phyloP scores from a whole-genome alignment of 805 yeast genomes.

The Yarrowia divulgata region DNA sequence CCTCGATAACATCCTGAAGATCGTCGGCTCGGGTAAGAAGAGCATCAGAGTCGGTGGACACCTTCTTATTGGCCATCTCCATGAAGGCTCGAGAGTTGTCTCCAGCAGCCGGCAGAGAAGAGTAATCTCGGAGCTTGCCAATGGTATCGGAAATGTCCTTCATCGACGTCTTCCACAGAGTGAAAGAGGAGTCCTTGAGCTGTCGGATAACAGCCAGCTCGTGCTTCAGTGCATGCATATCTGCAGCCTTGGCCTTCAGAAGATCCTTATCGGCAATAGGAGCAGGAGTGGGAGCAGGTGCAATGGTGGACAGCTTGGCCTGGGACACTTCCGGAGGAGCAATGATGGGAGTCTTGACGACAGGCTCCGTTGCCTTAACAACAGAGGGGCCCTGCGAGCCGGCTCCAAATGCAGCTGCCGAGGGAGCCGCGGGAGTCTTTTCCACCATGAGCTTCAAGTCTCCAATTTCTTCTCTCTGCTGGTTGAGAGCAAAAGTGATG shows the following conservation, averaged over 20 bases:
- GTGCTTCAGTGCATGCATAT: slow-evolving; percentile 42
- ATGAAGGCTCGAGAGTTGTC: slow-evolving; percentile 61
- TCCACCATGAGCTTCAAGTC: slow-evolving; percentile 29
- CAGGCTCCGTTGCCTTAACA: slow-evolving; percentile 24
- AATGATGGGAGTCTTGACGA: slow-evolving; percentile 21
- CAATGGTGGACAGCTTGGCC: slow-evolving; percentile 25
- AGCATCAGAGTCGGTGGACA: slow-evolving; percentile 78
- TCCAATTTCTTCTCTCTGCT: slow-evolving; percentile 32
- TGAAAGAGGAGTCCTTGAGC: slow-evolving; percentile 42
- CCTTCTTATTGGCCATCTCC: slow-evolving; percentile 73
- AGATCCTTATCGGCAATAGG: slow-evolving; percentile 31
- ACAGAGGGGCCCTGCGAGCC: not conserved
- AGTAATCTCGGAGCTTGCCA: slow-evolving; percentile 49
- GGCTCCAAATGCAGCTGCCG: not conserved
- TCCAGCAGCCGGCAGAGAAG: slow-evolving; percentile 46
- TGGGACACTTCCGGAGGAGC: slow-evolving; percentile 30
- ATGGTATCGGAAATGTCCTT: slow-evolving; percentile 56
- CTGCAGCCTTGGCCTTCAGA: slow-evolving; percentile 37
- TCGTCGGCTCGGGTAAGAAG: slow-evolving; percentile 85
- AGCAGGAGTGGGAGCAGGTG: slow-evolving; percentile 14
- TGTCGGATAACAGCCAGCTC: slow-evolving; percentile 46
- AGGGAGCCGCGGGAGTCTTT: slow-evolving; percentile 10
- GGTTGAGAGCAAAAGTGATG: slow-evolving; percentile 34
- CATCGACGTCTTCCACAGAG: slow-evolving; percentile 57
- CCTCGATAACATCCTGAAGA: slow-evolving; percentile 89